These are phyloP conservation scores for Nepenthes gracilis DNA, from an alignment of 148 eudicot genomes.

Conservation along the genomic window DNA sequence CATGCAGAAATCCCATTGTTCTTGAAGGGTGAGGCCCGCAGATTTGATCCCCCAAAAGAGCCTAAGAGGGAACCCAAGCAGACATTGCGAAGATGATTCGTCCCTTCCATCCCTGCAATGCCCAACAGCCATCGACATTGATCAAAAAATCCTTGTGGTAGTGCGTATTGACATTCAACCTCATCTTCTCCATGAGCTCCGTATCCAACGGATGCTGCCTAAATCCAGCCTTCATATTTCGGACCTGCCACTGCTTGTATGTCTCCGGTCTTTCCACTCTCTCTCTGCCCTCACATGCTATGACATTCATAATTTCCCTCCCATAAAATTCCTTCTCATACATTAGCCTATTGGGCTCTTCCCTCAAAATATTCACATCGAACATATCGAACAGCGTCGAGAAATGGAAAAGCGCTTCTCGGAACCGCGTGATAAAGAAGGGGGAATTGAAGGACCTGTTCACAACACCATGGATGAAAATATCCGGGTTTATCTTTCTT, in stretches of 20 bases:
- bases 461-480: conserved; percentile 9
- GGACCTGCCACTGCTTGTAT: conserved; percentile 7
- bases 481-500: conserved; percentile 4
- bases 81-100: background rate
- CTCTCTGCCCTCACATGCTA: conserved; percentile 2
- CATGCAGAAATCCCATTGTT: no score
- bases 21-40: no score
- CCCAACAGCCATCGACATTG: conserved; percentile 1
- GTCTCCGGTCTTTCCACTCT: conserved; percentile 6
- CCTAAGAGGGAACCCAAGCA: background rate
- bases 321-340: conserved; percentile 1
- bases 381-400: background rate
- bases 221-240: conserved; percentile 1
- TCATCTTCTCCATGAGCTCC: background rate
- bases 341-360: background rate
- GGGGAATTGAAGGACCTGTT: conserved; percentile 13
- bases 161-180: background rate
- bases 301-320: background rate
- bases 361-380: background rate
- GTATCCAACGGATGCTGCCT: background rate
- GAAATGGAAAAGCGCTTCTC: conserved; percentile 11
- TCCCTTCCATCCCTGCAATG: conserved; percentile 2
- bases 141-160: conserved; percentile 5
- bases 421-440: conserved; percentile 11
- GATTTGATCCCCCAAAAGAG: no score